Evolutionary conservation across 495 filamentous ascomycete genomes (phyloP).

Genomic region (Thozetella sp.): DNA sequence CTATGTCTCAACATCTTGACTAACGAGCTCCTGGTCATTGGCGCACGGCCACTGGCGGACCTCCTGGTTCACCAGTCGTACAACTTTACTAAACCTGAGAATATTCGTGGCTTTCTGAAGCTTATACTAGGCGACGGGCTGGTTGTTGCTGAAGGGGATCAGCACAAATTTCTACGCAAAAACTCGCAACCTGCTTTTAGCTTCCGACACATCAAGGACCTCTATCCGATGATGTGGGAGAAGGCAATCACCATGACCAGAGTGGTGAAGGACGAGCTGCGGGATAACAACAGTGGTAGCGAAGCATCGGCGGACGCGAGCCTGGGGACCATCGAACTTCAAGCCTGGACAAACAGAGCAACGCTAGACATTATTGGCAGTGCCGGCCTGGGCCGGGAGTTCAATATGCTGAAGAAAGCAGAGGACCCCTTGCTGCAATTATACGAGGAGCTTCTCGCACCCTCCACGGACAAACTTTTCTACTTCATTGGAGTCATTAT

Average conservation of each 20-base stretch:
- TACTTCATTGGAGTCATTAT: slow-evolving; percentile 48
- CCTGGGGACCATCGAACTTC: slow-evolving; percentile 61
- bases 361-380: slow-evolving; percentile 85
- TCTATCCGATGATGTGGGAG: slow-evolving; percentile 81
- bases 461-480: slow-evolving; percentile 33
- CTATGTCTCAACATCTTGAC: slow-evolving; percentile 48
- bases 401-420: slow-evolving; percentile 64
- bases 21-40: slow-evolving; percentile 65
- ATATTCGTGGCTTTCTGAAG: slow-evolving; percentile 59
- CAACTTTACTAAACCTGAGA: slow-evolving; percentile 71
- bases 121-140: slow-evolving; percentile 73
- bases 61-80: slow-evolving; percentile 69
- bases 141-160: slow-evolving; percentile 79
- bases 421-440: slow-evolving; percentile 63
- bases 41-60: slow-evolving; percentile 64
- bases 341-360: slow-evolving; percentile 66
- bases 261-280: slow-evolving; percentile 24
- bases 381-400: slow-evolving; percentile 80
- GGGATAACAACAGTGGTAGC: slow-evolving; percentile 33
- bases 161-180: slow-evolving; percentile 79
- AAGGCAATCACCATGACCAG: slow-evolving; percentile 49
- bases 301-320: no score
- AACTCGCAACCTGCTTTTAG: slow-evolving; percentile 82
- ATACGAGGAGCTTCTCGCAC: slow-evolving; percentile 61
- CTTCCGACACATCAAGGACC: slow-evolving; percentile 79